Base-by-base conservation (phyloP, 495 filamentous ascomycete species). In the Lasiosphaeriaceae sp. region DNA sequence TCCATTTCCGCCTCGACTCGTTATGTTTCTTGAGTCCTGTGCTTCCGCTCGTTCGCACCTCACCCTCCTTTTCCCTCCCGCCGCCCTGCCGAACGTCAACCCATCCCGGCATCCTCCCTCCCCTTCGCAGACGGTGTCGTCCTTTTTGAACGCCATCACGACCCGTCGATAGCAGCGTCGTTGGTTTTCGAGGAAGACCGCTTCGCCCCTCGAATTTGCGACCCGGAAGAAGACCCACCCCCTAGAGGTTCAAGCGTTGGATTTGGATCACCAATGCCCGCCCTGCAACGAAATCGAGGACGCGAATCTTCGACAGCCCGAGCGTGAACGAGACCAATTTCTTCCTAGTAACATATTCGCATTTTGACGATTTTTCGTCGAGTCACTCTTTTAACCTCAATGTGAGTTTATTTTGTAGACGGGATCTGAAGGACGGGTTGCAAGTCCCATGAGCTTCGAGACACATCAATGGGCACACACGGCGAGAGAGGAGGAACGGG, bases 351-450 rank as follows among this genome's bases (percentile, higher is more conserved):
- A 14, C 14, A 14, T 17, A 43, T 43, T 43, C 16, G n/a, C 52
- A 50, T 31, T 54, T 51, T 52, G 64, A 67, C 66, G 66, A 67
- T 58, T 70, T 65, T 63, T 74, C 74, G 74, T 77, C 75, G 59
- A 73, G 67, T 70, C 75, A 67, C 74, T 78, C 75, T 73, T 76
- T 77, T 70, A 67, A 60, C 9, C 31, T 49, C 58, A 63, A 62
- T 65, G 66, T 68, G 47, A 70, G 59, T 61, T 20, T 41, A 17
- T 8, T 11, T 12, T 21, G 50, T 11, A 24, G 29, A 43, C 50
- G 22, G 12, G 26, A 6, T n/a, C 23, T 14, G 22, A 17, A 21
- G 50, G 11, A n/a, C 34, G 26, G 29, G 44, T 48, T 20, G 11
- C 16, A 44, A 46, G 51, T 37, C 22, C 51, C 55, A 60, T 56